These are phyloP conservation scores for Haplographium delicatum DNA, from an alignment of 495 filamentous ascomycete species.

Conservation along the genomic window DNA sequence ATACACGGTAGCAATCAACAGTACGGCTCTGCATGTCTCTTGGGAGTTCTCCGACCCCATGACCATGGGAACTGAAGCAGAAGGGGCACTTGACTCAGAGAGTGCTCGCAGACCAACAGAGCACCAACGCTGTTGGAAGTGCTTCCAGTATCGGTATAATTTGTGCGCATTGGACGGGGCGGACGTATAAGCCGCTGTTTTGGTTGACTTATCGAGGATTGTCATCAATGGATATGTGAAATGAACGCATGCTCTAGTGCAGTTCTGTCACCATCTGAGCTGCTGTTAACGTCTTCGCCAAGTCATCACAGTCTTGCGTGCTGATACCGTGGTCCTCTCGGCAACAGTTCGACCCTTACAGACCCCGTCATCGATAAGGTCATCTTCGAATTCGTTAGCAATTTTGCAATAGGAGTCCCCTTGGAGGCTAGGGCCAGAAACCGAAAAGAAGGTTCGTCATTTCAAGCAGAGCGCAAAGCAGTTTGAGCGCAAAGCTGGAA, in stretches of 20 bases:
- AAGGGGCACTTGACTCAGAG: conserved; percentile 8
- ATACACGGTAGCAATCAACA: conserved; percentile 2
- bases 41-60: conserved; percentile 4
- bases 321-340: conserved; percentile 14
- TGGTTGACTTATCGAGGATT: not conserved
- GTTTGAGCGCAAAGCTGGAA: not conserved
- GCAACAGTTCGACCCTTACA: not conserved
- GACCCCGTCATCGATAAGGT: not conserved
- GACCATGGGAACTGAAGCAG: conserved; percentile 9
- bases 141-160: conserved; percentile 2
- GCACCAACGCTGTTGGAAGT: conserved; percentile 9
- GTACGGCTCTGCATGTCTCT: conserved; percentile 2
- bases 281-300: conserved; percentile 1
- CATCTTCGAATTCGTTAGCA: conserved; percentile 1
- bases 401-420: not conserved
- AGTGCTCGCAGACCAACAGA: conserved; percentile 12
- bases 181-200: not conserved
- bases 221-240: no score
- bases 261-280: conserved; percentile 2
- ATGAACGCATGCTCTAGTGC: no score
- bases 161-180: not conserved
- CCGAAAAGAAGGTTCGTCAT: not conserved
- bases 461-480: conserved; percentile 1
- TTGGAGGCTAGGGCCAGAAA: conserved; percentile 1
- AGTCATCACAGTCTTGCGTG: conserved; percentile 10